Evolutionary conservation across 2,329 filamentous ascomycete genomes (phyloP).

Genomic region (Monosporascus sp.): DNA sequence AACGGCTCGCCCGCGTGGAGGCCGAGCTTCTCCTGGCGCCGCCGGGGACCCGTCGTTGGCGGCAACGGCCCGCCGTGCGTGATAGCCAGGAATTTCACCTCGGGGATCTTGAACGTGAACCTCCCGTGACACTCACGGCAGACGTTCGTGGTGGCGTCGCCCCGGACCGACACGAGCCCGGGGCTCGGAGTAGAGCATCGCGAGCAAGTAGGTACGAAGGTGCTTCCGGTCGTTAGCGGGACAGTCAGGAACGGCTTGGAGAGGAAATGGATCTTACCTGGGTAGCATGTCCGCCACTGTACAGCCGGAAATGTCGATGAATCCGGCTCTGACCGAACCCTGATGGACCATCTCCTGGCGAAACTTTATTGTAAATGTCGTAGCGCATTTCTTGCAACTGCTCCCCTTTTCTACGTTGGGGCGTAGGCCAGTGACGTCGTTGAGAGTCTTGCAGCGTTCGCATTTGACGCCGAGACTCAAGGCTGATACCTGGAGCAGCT

Average conservation of each 20-base stretch:
- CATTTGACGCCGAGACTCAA: conserved; percentile 72
- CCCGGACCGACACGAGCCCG: conserved; percentile 67
- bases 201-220: conserved; percentile 72
- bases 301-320: conserved; percentile 71
- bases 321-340: conserved; percentile 69
- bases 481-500: conserved; percentile 63
- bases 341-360: conserved; percentile 67
- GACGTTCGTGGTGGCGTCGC: conserved; percentile 66
- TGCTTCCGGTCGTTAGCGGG: conserved; percentile 38
- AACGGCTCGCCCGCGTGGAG: conserved; percentile 53
- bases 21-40: conserved; percentile 49
- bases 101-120: conserved; percentile 74
- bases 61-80: conserved; percentile 46
- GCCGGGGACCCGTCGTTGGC: conserved; percentile 35
- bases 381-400: conserved; percentile 56
- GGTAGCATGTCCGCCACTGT: conserved; percentile 71
- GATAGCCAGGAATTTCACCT: conserved; percentile 72
- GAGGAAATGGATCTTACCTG: conserved; percentile 34
- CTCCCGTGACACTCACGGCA: conserved; percentile 75
- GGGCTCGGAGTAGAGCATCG: conserved; percentile 66
- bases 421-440: conserved; percentile 64
- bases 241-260: background rate
- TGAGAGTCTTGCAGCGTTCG: conserved; percentile 67
- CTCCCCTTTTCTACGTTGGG: conserved; percentile 45
- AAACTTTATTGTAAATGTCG: conserved; percentile 48